These are phyloP conservation scores for Eremochloa ophiuroides DNA, from an alignment of 176 grass and related monocot genomes.

Conservation along the genomic window DNA sequence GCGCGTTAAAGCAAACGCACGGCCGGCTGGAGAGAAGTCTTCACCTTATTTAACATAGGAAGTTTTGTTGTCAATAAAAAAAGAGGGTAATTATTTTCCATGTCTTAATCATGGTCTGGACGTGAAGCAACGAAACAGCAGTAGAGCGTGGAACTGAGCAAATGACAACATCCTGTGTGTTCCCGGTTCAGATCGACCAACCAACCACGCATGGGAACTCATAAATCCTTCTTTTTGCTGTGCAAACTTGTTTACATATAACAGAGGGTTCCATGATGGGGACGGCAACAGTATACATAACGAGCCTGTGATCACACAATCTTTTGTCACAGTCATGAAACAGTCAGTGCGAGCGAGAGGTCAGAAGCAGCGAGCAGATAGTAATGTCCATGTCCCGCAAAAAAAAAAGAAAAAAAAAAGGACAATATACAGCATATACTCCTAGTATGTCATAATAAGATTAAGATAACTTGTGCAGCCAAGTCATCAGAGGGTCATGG, in stretches of 20 bases:
- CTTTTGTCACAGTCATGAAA: conserved; percentile 1
- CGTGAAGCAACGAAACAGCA: conserved; percentile 1
- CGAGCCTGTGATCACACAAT: background rate
- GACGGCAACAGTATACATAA: background rate
- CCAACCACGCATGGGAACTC: background rate
- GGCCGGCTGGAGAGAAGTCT: too few species aligned
- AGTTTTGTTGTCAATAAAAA: background rate
- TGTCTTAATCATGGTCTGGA: background rate
- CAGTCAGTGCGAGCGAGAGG: background rate
- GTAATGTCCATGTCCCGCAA: background rate
- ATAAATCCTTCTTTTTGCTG: background rate
- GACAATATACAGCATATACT: background rate
- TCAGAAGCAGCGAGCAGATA: background rate
- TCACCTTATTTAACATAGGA: too few species aligned
- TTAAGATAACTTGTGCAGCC: background rate
- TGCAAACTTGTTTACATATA: background rate
- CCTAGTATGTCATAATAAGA: background rate
- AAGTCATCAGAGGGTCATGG: background rate
- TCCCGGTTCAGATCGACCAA: background rate
- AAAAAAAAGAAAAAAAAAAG: background rate
- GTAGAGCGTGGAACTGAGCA: background rate
- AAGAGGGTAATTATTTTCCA: background rate
- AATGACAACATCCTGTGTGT: conserved; percentile 23
- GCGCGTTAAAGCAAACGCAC: too few species aligned
- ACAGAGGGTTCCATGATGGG: background rate